Conservation (phyloP, 495 filamentous ascomycete species). For the Parmelia sp. region DNA sequence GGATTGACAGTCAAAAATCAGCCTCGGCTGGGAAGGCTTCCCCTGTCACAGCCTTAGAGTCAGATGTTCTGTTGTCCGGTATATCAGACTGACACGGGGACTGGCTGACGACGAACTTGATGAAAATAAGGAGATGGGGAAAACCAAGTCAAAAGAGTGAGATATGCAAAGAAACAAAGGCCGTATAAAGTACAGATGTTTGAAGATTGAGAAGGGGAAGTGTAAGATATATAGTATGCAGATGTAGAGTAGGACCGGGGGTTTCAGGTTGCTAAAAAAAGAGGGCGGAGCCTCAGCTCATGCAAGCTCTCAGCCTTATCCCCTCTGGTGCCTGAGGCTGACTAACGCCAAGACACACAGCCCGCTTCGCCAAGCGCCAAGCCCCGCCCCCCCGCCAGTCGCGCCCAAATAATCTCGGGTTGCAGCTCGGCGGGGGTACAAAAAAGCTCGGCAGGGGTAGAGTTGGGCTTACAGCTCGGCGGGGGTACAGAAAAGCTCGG, state of each 20-base stretch:
- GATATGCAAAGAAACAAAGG: too few relatives aligned
- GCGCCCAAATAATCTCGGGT: neutral
- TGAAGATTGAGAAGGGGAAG: neutral
- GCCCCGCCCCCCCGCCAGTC: neutral
- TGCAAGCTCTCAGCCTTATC: slow-evolving; percentile 2
- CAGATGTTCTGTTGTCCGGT: too few relatives aligned
- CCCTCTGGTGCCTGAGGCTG: neutral
- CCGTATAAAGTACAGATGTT: neutral
- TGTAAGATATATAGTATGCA: too few relatives aligned
- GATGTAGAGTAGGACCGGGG: too few relatives aligned
- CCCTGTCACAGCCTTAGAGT: neutral
- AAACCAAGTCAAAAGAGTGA: too few relatives aligned
- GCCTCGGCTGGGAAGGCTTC: neutral
- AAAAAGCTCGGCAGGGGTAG: too few relatives aligned
- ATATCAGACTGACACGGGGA: neutral
- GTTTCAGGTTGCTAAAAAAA: neutral
- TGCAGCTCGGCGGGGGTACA: too few relatives aligned
- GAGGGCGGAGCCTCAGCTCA: slow-evolving; percentile 8
- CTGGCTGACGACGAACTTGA: neutral
- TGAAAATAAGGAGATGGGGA: neutral
- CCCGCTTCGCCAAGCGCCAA: slow-evolving; percentile 5
- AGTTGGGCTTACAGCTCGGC: too few relatives aligned
- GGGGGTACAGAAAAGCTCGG: too few relatives aligned
- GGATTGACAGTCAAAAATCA: neutral
- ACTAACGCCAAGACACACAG: neutral